Evolutionary conservation across 116 monocot genomes (phyloP).

Genomic region (Thalassia testudinum): DNA sequence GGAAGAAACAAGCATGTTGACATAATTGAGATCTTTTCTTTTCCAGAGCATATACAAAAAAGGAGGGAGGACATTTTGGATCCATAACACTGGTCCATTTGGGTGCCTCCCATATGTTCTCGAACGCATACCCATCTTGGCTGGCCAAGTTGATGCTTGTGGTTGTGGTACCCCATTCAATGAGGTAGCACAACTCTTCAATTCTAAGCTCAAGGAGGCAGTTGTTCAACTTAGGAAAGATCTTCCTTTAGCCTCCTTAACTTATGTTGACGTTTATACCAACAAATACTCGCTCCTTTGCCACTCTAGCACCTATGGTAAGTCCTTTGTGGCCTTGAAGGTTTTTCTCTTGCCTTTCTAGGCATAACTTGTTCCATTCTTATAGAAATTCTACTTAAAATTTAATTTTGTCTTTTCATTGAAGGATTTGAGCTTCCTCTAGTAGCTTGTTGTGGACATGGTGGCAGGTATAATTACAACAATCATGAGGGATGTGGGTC

Average conservation of each 20-base stretch:
- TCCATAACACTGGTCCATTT: constrained; percentile 48
- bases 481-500: constrained; percentile 12
- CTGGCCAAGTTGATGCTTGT: constrained; percentile 7
- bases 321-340: not conserved
- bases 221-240: constrained; percentile 22
- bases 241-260: constrained; percentile 16
- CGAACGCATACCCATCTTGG: not conserved
- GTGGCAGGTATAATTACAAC: constrained; percentile 36
- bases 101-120: constrained; percentile 38
- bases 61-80: constrained; percentile 57
- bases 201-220: constrained; percentile 30
- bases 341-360: not conserved
- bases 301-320: constrained; percentile 23
- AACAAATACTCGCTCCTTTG: constrained; percentile 35
- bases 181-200: constrained; percentile 21
- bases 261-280: constrained; percentile 38
- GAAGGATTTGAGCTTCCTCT: constrained; percentile 46
- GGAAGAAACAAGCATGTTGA: not conserved
- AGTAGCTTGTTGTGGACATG: constrained; percentile 38
- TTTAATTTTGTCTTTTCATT: no score
- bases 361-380: not conserved
- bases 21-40: constrained; percentile 3
- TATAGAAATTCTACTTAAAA: no score
- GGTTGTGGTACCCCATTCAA: constrained; percentile 28
- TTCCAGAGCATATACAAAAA: constrained; percentile 23